These are phyloP conservation scores for Polyplosphaeria fusca DNA, from an alignment of 495 filamentous ascomycete genomes.

Conservation along the genomic window DNA sequence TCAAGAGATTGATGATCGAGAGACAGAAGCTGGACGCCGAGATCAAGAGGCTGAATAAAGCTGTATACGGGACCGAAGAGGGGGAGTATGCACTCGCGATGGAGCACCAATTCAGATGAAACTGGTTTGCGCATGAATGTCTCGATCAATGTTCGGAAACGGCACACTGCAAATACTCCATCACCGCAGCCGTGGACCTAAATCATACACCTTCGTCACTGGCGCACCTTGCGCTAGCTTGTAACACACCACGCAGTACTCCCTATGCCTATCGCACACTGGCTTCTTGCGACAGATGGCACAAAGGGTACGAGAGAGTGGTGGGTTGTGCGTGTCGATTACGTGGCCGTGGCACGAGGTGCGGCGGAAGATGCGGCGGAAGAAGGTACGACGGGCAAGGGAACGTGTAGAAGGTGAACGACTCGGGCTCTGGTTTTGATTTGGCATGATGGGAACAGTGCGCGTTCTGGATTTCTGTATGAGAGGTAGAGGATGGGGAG, in stretches of 20 bases:
- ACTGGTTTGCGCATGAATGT: background rate
- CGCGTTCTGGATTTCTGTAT: background rate
- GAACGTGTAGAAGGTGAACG: background rate
- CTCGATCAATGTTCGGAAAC: background rate
- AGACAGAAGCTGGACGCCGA: constrained; percentile 18
- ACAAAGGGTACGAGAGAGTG: background rate
- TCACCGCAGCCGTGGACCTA: background rate
- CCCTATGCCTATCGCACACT: background rate
- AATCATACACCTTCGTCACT: background rate
- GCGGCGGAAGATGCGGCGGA: background rate
- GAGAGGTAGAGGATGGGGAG: no score
- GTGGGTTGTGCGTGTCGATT: background rate
- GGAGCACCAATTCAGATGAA: no score
- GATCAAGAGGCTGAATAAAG: constrained; percentile 13
- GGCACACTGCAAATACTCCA: background rate
- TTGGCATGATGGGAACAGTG: background rate
- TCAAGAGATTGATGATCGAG: constrained; percentile 26
- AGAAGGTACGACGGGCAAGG: background rate
- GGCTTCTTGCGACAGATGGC: background rate
- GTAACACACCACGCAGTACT: background rate
- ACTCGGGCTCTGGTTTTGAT: background rate
- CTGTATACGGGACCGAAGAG: constrained; percentile 6
- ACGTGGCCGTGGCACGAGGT: background rate
- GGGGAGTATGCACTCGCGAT: no score
- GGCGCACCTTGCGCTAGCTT: background rate